Evolutionary conservation across 257 asterid genomes (phyloP).

Genomic region (Ajuga chamaepitys): DNA sequence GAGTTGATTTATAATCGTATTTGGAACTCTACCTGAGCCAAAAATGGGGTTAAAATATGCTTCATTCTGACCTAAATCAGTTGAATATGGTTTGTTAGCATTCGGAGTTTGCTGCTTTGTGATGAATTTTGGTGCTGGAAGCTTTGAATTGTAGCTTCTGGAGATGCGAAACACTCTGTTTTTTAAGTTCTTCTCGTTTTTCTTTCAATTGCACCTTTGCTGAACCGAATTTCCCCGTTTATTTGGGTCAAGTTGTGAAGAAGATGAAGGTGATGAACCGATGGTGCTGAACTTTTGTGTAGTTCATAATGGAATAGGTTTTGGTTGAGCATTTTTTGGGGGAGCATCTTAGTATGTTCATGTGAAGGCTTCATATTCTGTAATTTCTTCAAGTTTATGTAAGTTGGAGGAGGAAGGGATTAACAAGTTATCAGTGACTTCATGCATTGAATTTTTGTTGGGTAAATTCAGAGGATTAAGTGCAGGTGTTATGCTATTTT

Average conservation of each 20-base stretch:
- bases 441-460: constrained; percentile 26
- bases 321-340: constrained; percentile 29
- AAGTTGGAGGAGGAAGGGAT: constrained; percentile 10
- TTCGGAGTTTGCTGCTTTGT: too few species aligned
- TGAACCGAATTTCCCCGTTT: too few species aligned
- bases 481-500: constrained; percentile 21
- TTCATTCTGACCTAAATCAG: constrained; percentile 6
- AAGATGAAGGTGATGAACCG: constrained; percentile 23
- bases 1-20: constrained; percentile 6
- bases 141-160: constrained; percentile 7
- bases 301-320: constrained; percentile 31
- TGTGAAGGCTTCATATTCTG: constrained; percentile 9
- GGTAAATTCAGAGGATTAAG: constrained; percentile 15
- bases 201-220: constrained; percentile 6
- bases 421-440: constrained; percentile 1
- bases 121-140: constrained; percentile 10
- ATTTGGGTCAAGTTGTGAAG: constrained; percentile 14
- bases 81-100: too few species aligned
- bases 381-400: constrained; percentile 4
- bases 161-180: constrained; percentile 32
- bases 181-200: not conserved
- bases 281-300: constrained; percentile 33
- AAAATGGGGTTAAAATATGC: not conserved
- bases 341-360: constrained; percentile 3
- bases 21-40: constrained; percentile 9